phyloP scores from a whole-genome alignment of 257 asterid genomes.

The Osmanthus fragrans region DNA sequence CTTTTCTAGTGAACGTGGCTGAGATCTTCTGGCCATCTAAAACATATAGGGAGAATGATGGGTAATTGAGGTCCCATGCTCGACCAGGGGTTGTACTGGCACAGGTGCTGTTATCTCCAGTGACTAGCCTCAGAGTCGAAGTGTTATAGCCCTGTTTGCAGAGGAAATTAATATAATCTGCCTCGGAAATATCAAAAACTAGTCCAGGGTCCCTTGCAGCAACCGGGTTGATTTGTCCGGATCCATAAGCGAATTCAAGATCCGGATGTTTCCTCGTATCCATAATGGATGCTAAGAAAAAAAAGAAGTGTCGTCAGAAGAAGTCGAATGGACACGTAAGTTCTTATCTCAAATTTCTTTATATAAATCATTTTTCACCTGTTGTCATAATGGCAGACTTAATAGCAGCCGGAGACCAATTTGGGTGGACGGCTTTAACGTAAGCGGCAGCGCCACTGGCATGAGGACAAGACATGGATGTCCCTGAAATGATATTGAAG shows the following conservation, averaged over 20 bases:
- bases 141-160: conserved; percentile 56
- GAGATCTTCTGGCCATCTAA: conserved; percentile 36
- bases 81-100: conserved; percentile 36
- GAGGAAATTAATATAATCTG: conserved; percentile 48
- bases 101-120: conserved; percentile 49
- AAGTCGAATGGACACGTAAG: background rate
- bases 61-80: conserved; percentile 55
- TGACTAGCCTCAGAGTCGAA: conserved; percentile 38
- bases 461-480: conserved; percentile 59
- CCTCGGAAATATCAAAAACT: conserved; percentile 41
- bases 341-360: background rate
- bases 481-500: conserved; percentile 48
- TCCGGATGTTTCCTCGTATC: conserved; percentile 35
- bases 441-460: conserved; percentile 48
- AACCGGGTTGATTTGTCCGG: conserved; percentile 49
- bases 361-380: conserved; percentile 25
- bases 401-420: conserved; percentile 49
- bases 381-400: conserved; percentile 60
- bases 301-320: background rate
- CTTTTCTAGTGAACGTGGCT: conserved; percentile 40
- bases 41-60: conserved; percentile 48
- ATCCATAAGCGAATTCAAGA: conserved; percentile 47
- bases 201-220: conserved; percentile 49
- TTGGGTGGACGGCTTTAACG: conserved; percentile 39
- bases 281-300: conserved; percentile 36